Conservation (phyloP, 2,329 filamentous ascomycete species). For the Fusarium zealandicum region DNA sequence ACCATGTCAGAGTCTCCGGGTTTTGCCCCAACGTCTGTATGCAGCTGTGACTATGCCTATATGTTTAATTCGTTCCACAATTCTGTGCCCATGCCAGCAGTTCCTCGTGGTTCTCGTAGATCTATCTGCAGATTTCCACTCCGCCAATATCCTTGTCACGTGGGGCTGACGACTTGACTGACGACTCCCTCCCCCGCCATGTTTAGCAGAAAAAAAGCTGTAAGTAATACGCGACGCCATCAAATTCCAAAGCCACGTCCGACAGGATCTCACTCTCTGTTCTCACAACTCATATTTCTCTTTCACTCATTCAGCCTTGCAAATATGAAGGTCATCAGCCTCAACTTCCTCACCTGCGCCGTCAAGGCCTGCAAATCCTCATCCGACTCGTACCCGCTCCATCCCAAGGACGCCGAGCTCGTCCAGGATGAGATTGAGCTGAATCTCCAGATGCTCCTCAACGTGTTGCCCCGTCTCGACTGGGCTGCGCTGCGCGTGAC, state of each 20-base stretch:
- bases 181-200: constrained; percentile 30
- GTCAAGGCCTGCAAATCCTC: constrained; percentile 92
- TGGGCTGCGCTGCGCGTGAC: constrained; percentile 83
- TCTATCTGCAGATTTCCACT: neutral
- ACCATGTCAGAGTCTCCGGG: neutral
- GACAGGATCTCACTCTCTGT: neutral
- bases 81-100: no score
- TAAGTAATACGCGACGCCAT: constrained; percentile 35
- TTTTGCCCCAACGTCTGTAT: no score
- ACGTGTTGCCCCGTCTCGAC: constrained; percentile 86
- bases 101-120: neutral
- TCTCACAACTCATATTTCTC: neutral
- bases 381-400: constrained; percentile 82
- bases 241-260: constrained; percentile 6
- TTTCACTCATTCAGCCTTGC: neutral
- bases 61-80: neutral
- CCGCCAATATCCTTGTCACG: constrained; percentile 41
- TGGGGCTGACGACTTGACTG: constrained; percentile 32
- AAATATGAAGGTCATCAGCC: constrained; percentile 91
- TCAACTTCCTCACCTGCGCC: constrained; percentile 96
- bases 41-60: constrained; percentile 1
- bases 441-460: constrained; percentile 81
- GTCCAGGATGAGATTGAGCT: constrained; percentile 85
- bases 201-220: constrained; percentile 41
- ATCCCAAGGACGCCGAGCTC: constrained; percentile 90